Base-by-base conservation (phyloP, 768 basidiomycete genomes). In the Trametes cubensis region DNA sequence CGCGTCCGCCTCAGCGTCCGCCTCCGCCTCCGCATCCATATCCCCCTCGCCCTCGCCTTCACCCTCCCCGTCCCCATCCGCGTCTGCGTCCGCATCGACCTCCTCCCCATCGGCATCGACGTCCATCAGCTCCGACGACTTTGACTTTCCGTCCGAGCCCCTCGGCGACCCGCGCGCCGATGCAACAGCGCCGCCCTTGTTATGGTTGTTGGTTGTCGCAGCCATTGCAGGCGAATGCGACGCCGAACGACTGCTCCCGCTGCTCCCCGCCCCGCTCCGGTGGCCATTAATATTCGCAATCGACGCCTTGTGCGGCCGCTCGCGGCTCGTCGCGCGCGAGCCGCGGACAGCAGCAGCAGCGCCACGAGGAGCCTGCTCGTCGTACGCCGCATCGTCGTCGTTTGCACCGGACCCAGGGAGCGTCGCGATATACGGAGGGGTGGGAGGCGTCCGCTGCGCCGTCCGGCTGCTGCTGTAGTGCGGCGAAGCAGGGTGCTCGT, bases 1-100 rank as follows among this genome's bases (percentile, higher is more conserved):
- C 7, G 70, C 72, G 54, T 75, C 76, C 7, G 67, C 73, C 3
- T 72, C 74, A 11, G 66, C 74, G 0, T 72, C 74, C 34, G 55
- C 64, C 4, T 67, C 76, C 4, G 68, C 68, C 39, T 75, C 78
- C 10, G 70, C 74, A 15, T 80, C 79, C 41, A 63, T 69, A 45
- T 68, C 71, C n/a, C 47, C 68, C n/a, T 70, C 74, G 21, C 65
- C 70, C 20, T 69, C 74, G 17, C 64, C 69, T 58, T 75, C 77
- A n/a, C 70, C 74, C 18, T 79, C 79, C 39, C 68, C 69, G n/a
- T 69, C 71, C 20, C 57, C 70, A 25, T 70, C 74, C 20, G n/a
- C 59, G 55, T 38, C 60, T 49, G 8, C 55, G 20, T 42, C 59
- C 42, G 58, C 61, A 23, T 47, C 63, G 39, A 62, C 67, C 55